Conservation (phyloP, 345 rosid species). For the Salix suchowensis region DNA sequence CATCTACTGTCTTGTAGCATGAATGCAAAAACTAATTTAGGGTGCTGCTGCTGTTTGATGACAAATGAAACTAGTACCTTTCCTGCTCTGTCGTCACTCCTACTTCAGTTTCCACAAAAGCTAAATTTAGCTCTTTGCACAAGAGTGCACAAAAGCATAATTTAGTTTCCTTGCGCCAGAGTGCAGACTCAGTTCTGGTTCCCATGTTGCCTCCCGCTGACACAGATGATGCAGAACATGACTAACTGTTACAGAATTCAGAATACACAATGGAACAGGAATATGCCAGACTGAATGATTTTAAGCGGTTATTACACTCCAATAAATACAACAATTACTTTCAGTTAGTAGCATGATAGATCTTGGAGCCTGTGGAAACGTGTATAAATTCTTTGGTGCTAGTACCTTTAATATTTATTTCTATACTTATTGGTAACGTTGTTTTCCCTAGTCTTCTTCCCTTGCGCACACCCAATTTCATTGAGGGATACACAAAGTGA, state of each 20-base stretch:
- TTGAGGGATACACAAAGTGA: too few relatives aligned
- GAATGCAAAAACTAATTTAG: neutral
- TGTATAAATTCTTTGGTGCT: neutral
- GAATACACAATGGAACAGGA: too few relatives aligned
- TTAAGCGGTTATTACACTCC: neutral
- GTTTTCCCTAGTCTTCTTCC: too few relatives aligned
- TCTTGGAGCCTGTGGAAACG: neutral
- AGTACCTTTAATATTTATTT: too few relatives aligned
- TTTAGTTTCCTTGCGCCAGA: neutral
- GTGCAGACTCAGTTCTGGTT: neutral
- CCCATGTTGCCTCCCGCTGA: neutral
- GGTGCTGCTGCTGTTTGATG: neutral
- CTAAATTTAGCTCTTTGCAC: neutral
- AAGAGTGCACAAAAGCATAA: neutral
- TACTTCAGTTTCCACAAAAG: neutral
- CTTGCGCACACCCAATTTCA: too few relatives aligned
- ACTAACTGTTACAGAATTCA: neutral
- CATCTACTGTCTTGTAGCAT: neutral
- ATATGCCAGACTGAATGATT: neutral
- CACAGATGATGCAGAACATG: neutral
- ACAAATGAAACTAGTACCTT: neutral
- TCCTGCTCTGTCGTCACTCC: neutral
- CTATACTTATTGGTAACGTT: too few relatives aligned
- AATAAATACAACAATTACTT: neutral
- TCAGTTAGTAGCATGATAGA: neutral